Base-by-base conservation (phyloP, 768 basidiomycete genomes). In the Clathrus columnatus region DNA sequence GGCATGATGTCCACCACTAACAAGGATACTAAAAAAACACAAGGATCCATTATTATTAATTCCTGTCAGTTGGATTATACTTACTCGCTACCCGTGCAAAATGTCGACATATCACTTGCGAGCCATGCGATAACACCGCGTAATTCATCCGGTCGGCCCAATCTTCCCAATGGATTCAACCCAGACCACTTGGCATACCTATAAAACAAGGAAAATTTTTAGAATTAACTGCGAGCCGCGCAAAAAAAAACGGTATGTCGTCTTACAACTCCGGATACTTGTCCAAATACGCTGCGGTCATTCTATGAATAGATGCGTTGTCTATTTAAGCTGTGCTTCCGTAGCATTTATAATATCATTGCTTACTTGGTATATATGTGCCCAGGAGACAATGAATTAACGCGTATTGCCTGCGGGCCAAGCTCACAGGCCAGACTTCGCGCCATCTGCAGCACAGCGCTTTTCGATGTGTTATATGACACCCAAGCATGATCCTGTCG, bases 381-480 rank as follows among this genome's bases (percentile, higher is more conserved):
- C 2, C 87, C 86, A 0, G 86, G 86, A 8, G 87, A 88, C 50
- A 90, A 73, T 11, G 82, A 73, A 66, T 90, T 90, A 57, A 88
- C 85, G 2, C 87, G 75, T 49, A 90, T 87, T 1, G 73, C 69
- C 65, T 81, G 71, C 30, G 64, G 69, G 1, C 84, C 87, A 1
- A 90, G 75, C 64, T 90, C 87, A 63, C 85, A 87, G 3, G 87
- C 87, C 85, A 90, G 84, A 65, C 83, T 87, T 43, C 87, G 79
- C 5, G 74, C 81, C 85, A 87, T 87, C 68, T 90, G 87, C 42
- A 88, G 68, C 17, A 90, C 85, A 4, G 82, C 87, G 1, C 83
- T 79, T 68, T 90, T 90, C 70, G 83, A 85, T 48, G 78, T 75
- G 68, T 88, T 87, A 69, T 89, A 89, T 14, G 84, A 78, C 50